phyloP scores from a whole-genome alignment of 2,329 filamentous ascomycete species.

The Beauveria pseudobassiana region DNA sequence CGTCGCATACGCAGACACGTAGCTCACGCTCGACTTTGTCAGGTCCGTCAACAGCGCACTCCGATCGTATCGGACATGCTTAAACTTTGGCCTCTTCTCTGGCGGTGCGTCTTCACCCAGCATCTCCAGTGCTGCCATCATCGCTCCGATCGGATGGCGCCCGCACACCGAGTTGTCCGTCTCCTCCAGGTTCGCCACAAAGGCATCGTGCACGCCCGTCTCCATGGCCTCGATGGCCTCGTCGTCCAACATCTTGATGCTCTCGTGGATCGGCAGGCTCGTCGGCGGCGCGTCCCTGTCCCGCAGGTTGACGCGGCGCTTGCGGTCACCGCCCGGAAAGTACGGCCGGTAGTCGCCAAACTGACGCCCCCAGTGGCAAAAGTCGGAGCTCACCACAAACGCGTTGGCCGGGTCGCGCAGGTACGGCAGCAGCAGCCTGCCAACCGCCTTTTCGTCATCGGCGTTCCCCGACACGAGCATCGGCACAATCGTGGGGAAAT shows the following conservation, averaged over 20 bases:
- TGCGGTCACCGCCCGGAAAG: slow-evolving; percentile 34
- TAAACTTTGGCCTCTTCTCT: slow-evolving; percentile 52
- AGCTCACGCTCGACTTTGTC: slow-evolving; percentile 82
- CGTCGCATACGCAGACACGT: slow-evolving; percentile 84
- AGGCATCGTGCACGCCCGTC: slow-evolving; percentile 62
- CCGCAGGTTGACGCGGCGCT: slow-evolving; percentile 31
- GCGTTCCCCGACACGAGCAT: slow-evolving; percentile 74
- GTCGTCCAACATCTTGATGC: slow-evolving; percentile 72
- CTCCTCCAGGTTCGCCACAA: slow-evolving; percentile 58
- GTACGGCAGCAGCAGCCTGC: slow-evolving; percentile 67
- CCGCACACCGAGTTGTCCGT: slow-evolving; percentile 93
- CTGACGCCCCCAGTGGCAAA: slow-evolving; percentile 87
- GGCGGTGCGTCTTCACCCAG: slow-evolving; percentile 28
- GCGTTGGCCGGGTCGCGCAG: slow-evolving; percentile 66
- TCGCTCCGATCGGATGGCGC: slow-evolving; percentile 85
- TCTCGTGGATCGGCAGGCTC: slow-evolving; percentile 64
- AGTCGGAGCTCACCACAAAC: slow-evolving; percentile 90
- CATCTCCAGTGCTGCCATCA: slow-evolving; percentile 79
- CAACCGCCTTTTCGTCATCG: slow-evolving; percentile 58
- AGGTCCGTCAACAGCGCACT: slow-evolving; percentile 66
- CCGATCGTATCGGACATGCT: slow-evolving; percentile 78
- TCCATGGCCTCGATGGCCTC: slow-evolving; percentile 80
- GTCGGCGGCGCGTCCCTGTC: slow-evolving; percentile 25
- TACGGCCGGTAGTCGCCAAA: slow-evolving; percentile 78
- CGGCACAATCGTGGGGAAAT: slow-evolving; percentile 71